Percentiles rank a stretch among this genome's conserved stretches.
Conservation (phyloP, 139 green algal genomes). For the Chlamydomonas urium region DNA sequence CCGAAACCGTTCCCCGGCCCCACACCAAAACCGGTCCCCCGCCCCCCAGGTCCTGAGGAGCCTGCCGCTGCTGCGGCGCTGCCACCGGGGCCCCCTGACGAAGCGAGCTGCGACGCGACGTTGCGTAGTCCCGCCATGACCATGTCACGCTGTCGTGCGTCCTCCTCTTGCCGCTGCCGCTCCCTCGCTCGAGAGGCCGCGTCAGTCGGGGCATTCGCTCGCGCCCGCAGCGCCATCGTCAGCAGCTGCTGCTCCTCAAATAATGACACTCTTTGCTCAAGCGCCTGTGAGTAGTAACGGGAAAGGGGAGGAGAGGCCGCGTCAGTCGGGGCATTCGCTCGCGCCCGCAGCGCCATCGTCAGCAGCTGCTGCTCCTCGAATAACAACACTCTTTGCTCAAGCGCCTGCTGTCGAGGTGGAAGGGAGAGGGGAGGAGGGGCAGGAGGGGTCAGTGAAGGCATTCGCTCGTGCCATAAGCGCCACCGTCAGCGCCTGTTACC, state of each 20-base stretch:
- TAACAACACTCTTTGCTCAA: constrained; percentile 19
- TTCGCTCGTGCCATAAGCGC: neutral
- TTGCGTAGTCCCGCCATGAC: neutral
- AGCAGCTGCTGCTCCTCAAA: constrained; percentile 2
- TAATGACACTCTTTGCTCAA: constrained; percentile 20
- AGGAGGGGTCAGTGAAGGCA: neutral
- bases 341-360: neutral
- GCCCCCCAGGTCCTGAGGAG: too few species aligned
- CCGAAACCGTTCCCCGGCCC: too few species aligned
- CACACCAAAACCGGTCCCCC: too few species aligned
- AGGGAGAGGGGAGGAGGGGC: too few species aligned
- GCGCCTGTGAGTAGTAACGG: too few species aligned
- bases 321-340: neutral
- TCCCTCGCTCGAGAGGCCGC: neutral
- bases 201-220: neutral
- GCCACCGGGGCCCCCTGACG: too few species aligned
- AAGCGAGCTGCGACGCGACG: neutral
- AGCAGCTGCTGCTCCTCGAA: constrained; percentile 1
- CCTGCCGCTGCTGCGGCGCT: too few species aligned
- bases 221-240: neutral
- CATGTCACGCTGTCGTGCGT: neutral
- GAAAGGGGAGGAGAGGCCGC: too few species aligned
- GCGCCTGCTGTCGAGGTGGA: too few species aligned
- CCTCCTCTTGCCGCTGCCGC: neutral
- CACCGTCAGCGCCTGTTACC: neutral